Conservation (phyloP, 164 flowering plant species). For the Chimonanthus praecox region DNA sequence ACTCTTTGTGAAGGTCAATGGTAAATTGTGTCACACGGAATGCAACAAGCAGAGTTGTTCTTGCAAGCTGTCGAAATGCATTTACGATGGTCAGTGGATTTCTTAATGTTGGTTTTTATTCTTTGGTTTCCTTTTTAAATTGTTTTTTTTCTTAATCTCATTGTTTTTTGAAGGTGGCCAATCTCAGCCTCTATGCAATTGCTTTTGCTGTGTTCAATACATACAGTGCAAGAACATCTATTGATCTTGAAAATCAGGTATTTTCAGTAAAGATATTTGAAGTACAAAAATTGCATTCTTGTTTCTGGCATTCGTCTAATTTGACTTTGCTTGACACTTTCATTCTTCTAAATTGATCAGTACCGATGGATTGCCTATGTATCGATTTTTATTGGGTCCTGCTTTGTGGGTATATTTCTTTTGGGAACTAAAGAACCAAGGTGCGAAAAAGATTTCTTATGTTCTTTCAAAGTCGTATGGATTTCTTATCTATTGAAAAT, state of each 20-base stretch:
- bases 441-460: constrained; percentile 24
- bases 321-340: background rate
- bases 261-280: background rate
- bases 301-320: background rate
- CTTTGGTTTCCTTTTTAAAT: background rate
- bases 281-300: background rate
- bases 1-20: constrained; percentile 72
- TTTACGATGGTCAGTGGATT: constrained; percentile 69
- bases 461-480: background rate
- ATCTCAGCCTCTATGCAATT: constrained; percentile 76
- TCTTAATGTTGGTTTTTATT: background rate
- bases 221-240: constrained; percentile 28
- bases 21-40: constrained; percentile 85
- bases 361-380: constrained; percentile 89
- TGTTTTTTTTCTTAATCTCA: background rate
- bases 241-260: constrained; percentile 79
- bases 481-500: background rate
- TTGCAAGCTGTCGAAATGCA: constrained; percentile 92
- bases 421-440: constrained; percentile 90
- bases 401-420: constrained; percentile 73
- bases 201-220: constrained; percentile 61
- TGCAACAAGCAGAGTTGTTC: constrained; percentile 80
- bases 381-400: constrained; percentile 76
- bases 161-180: constrained; percentile 60
- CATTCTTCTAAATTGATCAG: constrained; percentile 36